A percentile compares a stretch with the other conserved stretches of the same genome.
phyloP scores from a whole-genome alignment of 306 rosid genomes.

The Trifolium repens region DNA sequence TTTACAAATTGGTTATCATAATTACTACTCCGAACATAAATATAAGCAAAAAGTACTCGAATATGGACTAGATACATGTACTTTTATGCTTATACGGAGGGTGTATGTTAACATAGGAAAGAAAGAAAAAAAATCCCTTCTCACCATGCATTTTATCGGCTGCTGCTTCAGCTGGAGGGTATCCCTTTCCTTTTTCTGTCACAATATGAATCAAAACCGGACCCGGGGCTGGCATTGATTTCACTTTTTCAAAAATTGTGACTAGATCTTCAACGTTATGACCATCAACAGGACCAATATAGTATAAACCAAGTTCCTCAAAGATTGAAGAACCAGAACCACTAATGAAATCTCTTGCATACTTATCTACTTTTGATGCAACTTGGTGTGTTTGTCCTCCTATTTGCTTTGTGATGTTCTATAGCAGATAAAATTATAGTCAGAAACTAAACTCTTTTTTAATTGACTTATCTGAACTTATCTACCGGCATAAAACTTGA shows the following conservation, averaged over 20 bases:
- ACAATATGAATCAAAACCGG: constrained; percentile 87
- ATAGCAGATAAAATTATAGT: constrained; percentile 36
- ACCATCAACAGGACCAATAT: constrained; percentile 93
- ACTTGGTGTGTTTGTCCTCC: constrained; percentile 77
- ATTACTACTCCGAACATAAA: neutral
- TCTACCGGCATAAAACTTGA: neutral
- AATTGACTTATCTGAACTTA: neutral
- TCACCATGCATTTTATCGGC: constrained; percentile 90
- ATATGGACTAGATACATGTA: neutral
- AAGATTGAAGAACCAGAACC: constrained; percentile 80
- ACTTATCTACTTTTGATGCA: constrained; percentile 90
- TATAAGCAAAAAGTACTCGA: neutral
- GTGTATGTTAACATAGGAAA: neutral
- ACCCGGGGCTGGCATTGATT: constrained; percentile 81
- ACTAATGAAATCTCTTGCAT: constrained; percentile 84
- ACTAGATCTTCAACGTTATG: constrained; percentile 73
- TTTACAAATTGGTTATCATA: neutral
- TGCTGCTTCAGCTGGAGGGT: constrained; percentile 87
- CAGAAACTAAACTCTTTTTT: constrained; percentile 19
- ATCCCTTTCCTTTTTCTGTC: constrained; percentile 96
- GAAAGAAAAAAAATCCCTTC: constrained; percentile 11
- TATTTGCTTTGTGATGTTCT: constrained; percentile 75
- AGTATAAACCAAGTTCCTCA: constrained; percentile 91
- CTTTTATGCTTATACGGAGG: neutral
- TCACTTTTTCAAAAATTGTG: constrained; percentile 69